phyloP scores from a whole-genome alignment of 768 basidiomycete genomes.

The Arthromyces matolae region DNA sequence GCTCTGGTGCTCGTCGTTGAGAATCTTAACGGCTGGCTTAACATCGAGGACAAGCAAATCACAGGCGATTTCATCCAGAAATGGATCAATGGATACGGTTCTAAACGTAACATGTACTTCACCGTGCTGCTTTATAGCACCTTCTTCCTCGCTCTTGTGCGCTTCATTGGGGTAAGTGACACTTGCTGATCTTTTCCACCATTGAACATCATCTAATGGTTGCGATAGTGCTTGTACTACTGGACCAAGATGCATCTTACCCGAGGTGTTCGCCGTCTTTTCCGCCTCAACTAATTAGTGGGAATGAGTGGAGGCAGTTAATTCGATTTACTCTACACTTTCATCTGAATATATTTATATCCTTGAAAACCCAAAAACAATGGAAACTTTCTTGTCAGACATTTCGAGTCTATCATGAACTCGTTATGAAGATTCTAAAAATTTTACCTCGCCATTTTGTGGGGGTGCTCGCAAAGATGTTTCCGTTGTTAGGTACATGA shows the following conservation, averaged over 20 bases:
- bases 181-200: background rate
- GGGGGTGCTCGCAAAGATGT: background rate
- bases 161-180: conserved; percentile 53
- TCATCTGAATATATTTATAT: conserved; percentile 8
- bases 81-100: conserved; percentile 26
- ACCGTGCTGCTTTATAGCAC: conserved; percentile 60
- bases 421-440: too few species aligned
- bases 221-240: conserved; percentile 20
- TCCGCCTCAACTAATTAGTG: conserved; percentile 16
- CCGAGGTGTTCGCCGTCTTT: conserved; percentile 17
- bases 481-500: background rate
- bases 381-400: background rate
- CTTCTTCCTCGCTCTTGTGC: conserved; percentile 51
- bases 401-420: too few species aligned
- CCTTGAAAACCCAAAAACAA: conserved; percentile 4
- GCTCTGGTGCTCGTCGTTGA: conserved; percentile 54
- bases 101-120: conserved; percentile 56
- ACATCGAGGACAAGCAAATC: conserved; percentile 31
- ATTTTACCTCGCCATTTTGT: background rate
- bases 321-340: conserved; percentile 3
- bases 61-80: conserved; percentile 27
- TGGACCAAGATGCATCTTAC: conserved; percentile 20
- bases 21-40: conserved; percentile 47
- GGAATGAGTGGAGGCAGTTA: background rate
- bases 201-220: background rate